Evolutionary conservation across 257 asterid genomes (phyloP).

Genomic region (Solanum lycopersicoides): DNA sequence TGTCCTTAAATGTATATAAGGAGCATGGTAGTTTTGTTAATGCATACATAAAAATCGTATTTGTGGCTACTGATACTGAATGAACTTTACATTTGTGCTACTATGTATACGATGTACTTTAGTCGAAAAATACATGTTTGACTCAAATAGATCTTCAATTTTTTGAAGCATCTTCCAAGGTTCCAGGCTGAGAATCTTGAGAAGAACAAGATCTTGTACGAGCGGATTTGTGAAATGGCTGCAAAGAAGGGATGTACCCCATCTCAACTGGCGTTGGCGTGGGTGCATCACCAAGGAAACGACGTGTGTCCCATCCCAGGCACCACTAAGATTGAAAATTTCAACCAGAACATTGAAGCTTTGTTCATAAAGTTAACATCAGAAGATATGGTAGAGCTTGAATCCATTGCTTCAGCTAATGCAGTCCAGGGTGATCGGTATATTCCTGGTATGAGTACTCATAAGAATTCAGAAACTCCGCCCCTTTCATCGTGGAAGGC

Average conservation of each 20-base stretch:
- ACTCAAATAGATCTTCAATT: not conserved
- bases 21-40: not conserved
- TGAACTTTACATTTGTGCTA: not conserved
- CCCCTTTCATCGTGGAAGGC: conserved; percentile 17
- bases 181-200: conserved; percentile 31
- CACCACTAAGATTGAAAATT: conserved; percentile 28
- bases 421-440: conserved; percentile 32
- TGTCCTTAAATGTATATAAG: not conserved
- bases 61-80: not conserved
- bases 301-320: conserved; percentile 44
- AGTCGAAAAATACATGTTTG: not conserved
- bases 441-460: not conserved
- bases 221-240: conserved; percentile 21
- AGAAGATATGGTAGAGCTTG: conserved; percentile 26
- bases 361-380: conserved; percentile 16
- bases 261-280: conserved; percentile 47
- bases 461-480: conserved; percentile 16
- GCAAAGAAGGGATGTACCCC: conserved; percentile 33
- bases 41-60: not conserved
- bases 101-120: not conserved
- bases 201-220: conserved; percentile 21
- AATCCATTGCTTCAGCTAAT: conserved; percentile 21
- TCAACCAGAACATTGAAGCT: conserved; percentile 25
- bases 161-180: conserved; percentile 25
- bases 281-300: conserved; percentile 49